A percentile compares a stretch with the other conserved stretches of the same genome.
Conservation (phyloP, 2,329 filamentous ascomycete genomes). For the Samsoniella hepiali region DNA sequence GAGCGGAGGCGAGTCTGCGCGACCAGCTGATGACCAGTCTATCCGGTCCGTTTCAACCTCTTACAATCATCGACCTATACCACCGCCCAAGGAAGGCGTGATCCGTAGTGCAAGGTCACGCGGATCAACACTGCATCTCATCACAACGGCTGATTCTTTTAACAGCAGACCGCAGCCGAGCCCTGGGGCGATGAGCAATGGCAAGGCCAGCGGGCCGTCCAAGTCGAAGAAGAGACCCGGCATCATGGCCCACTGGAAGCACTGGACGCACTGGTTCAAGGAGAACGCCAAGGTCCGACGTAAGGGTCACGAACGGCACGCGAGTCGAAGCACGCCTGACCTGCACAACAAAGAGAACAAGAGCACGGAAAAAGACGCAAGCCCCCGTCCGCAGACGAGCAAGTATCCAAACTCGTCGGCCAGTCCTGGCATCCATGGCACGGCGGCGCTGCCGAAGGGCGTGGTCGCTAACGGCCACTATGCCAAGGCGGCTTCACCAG, state of each 20-base stretch:
- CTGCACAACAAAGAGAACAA: slow-evolving; percentile 49
- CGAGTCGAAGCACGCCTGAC: slow-evolving; percentile 59
- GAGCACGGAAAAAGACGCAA: slow-evolving; percentile 48
- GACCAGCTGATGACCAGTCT: slow-evolving; percentile 74
- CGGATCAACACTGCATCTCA: slow-evolving; percentile 82
- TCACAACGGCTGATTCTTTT: slow-evolving; percentile 60
- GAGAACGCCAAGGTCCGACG: slow-evolving; percentile 56
- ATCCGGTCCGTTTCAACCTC: slow-evolving; percentile 75
- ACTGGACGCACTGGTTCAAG: slow-evolving; percentile 61
- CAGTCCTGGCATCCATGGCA: slow-evolving; percentile 32
- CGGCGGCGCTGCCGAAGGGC: slow-evolving; percentile 47
- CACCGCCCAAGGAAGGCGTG: slow-evolving; percentile 80
- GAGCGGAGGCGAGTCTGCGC: slow-evolving; percentile 45
- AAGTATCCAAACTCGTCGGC: slow-evolving; percentile 47
- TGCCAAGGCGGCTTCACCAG: slow-evolving; percentile 27
- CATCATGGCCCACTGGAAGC: slow-evolving; percentile 60
- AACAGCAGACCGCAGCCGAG: slow-evolving; percentile 29
- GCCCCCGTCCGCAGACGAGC: slow-evolving; percentile 58
- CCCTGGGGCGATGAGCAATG: slow-evolving; percentile 26
- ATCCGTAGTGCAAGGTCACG: slow-evolving; percentile 67
- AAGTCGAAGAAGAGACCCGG: slow-evolving; percentile 56
- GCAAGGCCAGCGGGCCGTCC: slow-evolving; percentile 29
- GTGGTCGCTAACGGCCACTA: slow-evolving; percentile 51
- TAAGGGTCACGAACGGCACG: slow-evolving; percentile 46
- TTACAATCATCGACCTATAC: slow-evolving; percentile 68